phyloP scores from a whole-genome alignment of 2,329 filamentous ascomycete genomes.

The Capronia epimyces region DNA sequence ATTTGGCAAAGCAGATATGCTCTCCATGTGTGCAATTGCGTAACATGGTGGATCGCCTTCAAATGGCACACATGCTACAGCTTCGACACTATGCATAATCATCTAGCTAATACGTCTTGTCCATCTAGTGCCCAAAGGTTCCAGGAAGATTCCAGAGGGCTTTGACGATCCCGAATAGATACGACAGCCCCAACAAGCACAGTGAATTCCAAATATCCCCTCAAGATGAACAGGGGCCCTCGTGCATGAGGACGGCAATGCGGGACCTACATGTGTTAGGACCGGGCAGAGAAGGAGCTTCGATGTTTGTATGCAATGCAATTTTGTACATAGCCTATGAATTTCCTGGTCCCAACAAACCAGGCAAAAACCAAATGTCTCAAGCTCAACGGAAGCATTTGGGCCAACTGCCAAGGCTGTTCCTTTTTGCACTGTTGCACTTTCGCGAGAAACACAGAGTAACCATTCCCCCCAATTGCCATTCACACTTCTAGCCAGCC shows the following conservation, averaged over 20 bases:
- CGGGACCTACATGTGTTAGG: not conserved
- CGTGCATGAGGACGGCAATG: not conserved
- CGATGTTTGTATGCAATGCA: not conserved
- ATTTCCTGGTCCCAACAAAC: no score
- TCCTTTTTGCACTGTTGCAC: no score
- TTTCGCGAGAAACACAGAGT: no score
- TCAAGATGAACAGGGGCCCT: not conserved
- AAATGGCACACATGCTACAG: no score
- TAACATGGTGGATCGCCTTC: no score
- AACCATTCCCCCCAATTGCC: no score
- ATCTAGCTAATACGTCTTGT: conserved; percentile 9
- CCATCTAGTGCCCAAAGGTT: conserved; percentile 41
- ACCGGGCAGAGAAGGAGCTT: not conserved
- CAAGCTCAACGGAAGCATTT: not conserved
- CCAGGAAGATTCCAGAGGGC: conserved; percentile 43
- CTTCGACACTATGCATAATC: not conserved
- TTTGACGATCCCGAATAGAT: conserved; percentile 39
- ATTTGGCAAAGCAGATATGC: no score
- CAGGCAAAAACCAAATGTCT: no score
- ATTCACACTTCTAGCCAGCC: no score
- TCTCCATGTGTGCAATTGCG: no score
- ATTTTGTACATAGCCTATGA: not conserved
- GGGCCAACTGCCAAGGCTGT: no score
- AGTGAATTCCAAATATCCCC: not conserved
- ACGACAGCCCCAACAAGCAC: conserved; percentile 26